Base-by-base conservation (phyloP, 2,329 filamentous ascomycete genomes). In the Monilinia vaccinii-corymbosi region DNA sequence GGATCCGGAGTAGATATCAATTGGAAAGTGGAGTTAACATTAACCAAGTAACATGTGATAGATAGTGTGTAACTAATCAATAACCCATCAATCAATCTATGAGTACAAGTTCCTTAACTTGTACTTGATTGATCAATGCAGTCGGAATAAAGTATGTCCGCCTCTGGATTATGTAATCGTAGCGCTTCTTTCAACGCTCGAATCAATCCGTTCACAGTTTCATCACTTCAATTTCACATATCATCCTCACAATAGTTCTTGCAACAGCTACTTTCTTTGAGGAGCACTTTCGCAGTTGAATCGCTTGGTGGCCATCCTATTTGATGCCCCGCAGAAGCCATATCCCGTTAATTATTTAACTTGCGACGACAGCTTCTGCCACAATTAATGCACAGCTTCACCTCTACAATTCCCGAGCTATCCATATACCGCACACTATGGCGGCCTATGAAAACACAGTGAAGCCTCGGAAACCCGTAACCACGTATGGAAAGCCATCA, bases 401-500 rank as follows among this genome's bases (percentile, higher is more conserved):
- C 40, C 31, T 45, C 55, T 40, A 40, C 48, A n/a, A 13, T 40
- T 46, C 8, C 44, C 48, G 38, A 50, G 48, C 32, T 40, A 55
- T 32, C 56, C 40, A 45, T 36, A 16, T 42, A 49, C 32, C 52
- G 34, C 51, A 48, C 49, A 62, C 16, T n/a, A 71, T 72, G 71
- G 67, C 69, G 23, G 63, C 70, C 7, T 56, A 68, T 51, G 63
- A 69, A 31, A 66, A 68, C 47, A 48, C 56, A 8, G 60, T 38
- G 9, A 44, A 56, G 14, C 63, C 67, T 49, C 66, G 69, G 52
- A 73, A 70, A 62, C 66, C 64, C 42, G 62, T 71, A 34, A 61
- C 66, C 9, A 73, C 71, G 6, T 73, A 73, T 63, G 71, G 71
- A 1, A 73, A 72, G 59, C 52, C 69, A 34, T 63, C 61, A 13